A percentile compares a stretch with the other conserved stretches of the same genome.
Evolutionary conservation across 1,284 basidiomycete species (phyloP).

Genomic region (Amylostereum areolatum): DNA sequence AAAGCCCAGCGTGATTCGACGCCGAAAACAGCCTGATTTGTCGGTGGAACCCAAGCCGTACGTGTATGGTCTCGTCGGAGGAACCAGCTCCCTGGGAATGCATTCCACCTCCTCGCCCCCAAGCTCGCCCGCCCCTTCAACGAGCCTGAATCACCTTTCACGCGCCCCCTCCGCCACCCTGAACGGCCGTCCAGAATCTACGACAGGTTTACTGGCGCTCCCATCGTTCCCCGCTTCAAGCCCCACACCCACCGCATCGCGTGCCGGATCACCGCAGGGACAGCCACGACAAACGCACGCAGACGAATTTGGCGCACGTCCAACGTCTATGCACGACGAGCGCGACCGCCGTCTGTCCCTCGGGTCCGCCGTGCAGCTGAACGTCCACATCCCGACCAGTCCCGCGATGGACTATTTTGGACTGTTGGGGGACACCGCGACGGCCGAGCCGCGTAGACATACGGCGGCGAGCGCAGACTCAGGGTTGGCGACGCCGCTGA

Average conservation of each 20-base stretch:
- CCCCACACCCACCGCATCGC: neutral
- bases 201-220: neutral
- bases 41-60: constrained; percentile 17
- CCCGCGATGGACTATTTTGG: neutral
- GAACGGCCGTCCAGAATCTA: neutral
- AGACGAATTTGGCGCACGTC: neutral
- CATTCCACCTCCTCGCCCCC: neutral
- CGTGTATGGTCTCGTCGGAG: constrained; percentile 17
- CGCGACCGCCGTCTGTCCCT: neutral
- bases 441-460: too few species aligned
- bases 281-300: neutral
- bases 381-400: neutral
- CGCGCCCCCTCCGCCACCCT: neutral
- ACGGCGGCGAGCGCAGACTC: too few species aligned
- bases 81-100: constrained; percentile 1
- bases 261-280: neutral
- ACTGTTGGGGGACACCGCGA: too few species aligned
- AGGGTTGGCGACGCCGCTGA: too few species aligned
- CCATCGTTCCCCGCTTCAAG: neutral
- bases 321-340: neutral
- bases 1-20: too few species aligned
- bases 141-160: neutral
- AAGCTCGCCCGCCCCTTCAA: constrained; percentile 1
- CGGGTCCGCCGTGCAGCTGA: neutral
- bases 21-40: constrained; percentile 12